These are phyloP conservation scores for Fomitopsis palustris DNA, from an alignment of 1,284 basidiomycete genomes.

Conservation along the genomic window DNA sequence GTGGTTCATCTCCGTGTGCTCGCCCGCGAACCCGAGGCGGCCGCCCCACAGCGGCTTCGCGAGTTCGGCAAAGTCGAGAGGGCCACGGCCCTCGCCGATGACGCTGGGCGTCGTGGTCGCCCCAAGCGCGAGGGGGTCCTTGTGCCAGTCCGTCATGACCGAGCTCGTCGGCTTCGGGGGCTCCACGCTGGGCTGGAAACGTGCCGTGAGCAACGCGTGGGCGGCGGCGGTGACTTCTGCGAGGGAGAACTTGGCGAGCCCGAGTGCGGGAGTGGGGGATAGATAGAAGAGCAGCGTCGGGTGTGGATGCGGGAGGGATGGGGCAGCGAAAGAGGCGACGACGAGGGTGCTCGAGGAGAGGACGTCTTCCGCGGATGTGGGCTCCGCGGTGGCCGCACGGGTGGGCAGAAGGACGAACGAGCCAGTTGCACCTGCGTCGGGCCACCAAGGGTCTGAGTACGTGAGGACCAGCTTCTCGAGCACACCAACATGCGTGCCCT, in stretches of 20 bases:
- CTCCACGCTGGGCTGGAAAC: neutral
- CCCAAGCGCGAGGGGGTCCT: slow-evolving; percentile 13
- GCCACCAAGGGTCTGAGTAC: slow-evolving; percentile 18
- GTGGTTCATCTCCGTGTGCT: slow-evolving; percentile 16
- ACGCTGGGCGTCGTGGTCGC: slow-evolving; percentile 13
- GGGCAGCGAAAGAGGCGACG: slow-evolving; percentile 9
- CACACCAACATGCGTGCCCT: slow-evolving; percentile 13
- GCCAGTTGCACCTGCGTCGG: slow-evolving; percentile 5
- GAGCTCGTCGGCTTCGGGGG: neutral
- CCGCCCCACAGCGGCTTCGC: slow-evolving; percentile 17
- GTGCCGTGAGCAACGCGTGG: slow-evolving; percentile 8
- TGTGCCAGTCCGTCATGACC: slow-evolving; percentile 9
- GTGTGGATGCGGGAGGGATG: slow-evolving; percentile 7
- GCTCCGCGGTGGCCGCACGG: neutral
- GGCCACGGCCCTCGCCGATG: slow-evolving; percentile 10
- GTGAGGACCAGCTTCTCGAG: slow-evolving; percentile 15
- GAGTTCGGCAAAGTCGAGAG: slow-evolving; percentile 17
- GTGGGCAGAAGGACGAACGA: slow-evolving; percentile 11
- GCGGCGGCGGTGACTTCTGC: slow-evolving; percentile 7
- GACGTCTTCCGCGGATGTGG: neutral
- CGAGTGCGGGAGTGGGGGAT: slow-evolving; percentile 7
- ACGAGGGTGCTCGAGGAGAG: slow-evolving; percentile 7
- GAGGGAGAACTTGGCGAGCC: neutral
- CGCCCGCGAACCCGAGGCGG: slow-evolving; percentile 16
- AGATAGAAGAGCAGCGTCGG: slow-evolving; percentile 12